These are phyloP conservation scores for Populus hybrid DNA, from an alignment of 441 rosid genomes.

Conservation along the genomic window DNA sequence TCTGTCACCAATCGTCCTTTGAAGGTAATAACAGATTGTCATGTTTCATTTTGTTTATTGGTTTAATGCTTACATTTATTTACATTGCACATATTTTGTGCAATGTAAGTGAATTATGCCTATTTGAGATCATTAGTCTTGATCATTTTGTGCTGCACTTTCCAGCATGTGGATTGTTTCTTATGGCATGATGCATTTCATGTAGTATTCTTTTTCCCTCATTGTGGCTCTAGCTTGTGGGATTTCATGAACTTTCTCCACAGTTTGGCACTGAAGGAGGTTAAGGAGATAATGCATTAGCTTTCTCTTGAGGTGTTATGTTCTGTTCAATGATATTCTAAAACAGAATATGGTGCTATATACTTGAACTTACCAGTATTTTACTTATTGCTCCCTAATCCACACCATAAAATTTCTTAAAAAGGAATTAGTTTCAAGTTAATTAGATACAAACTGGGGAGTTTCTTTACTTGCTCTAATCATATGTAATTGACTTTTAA, in stretches of 20 bases:
- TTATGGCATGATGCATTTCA: not conserved
- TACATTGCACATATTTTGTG: not conserved
- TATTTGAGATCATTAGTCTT: not conserved
- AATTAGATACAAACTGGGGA: not conserved
- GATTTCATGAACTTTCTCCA: not conserved
- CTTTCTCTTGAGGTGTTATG: not conserved
- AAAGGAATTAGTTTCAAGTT: not conserved
- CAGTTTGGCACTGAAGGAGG: not conserved
- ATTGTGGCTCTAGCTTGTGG: not conserved
- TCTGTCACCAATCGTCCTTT: slow-evolving; percentile 85
- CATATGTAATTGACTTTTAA: not conserved
- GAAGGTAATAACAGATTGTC: slow-evolving; percentile 48
- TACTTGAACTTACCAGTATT: not conserved
- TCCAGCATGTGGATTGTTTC: not conserved
- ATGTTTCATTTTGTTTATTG: slow-evolving; percentile 7
- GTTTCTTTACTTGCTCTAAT: not conserved
- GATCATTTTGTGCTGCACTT: not conserved
- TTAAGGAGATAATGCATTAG: not conserved
- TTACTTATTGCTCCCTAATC: not conserved
- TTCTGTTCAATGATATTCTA: not conserved
- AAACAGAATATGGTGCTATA: not conserved
- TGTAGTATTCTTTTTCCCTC: not conserved
- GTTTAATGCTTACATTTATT: not conserved
- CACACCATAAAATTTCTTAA: not conserved
- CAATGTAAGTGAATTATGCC: not conserved